phyloP scores from a whole-genome alignment of 495 filamentous ascomycete genomes.

The Penicillium bovifimosum region DNA sequence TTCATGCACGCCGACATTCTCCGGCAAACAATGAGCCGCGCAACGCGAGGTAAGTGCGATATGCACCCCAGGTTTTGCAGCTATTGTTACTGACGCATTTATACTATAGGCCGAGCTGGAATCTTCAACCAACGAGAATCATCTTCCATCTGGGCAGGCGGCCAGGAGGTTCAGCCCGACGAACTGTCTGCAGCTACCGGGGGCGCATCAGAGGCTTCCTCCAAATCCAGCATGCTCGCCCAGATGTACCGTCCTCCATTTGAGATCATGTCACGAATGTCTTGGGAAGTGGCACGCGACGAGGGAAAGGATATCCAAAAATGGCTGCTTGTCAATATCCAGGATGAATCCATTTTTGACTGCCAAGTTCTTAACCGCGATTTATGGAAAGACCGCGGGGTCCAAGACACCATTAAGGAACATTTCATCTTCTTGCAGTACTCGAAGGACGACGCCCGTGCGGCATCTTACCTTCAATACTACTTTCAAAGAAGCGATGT shows the following conservation, averaged over 20 bases:
- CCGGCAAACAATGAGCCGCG: slow-evolving; percentile 58
- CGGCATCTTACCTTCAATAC: slow-evolving; percentile 75
- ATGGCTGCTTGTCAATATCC: slow-evolving; percentile 93
- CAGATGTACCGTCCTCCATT: slow-evolving; percentile 90
- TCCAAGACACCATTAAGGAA: slow-evolving; percentile 75
- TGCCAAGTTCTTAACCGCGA: slow-evolving; percentile 92
- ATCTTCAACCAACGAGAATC: slow-evolving; percentile 82
- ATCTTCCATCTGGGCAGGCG: slow-evolving; percentile 70
- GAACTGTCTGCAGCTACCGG: slow-evolving; percentile 58
- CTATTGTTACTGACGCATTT: slow-evolving; percentile 6
- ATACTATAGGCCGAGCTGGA: slow-evolving; percentile 51
- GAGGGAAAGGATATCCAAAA: slow-evolving; percentile 80
- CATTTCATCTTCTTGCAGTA: slow-evolving; percentile 96
- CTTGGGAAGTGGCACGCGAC: slow-evolving; percentile 76
- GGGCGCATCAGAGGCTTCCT: slow-evolving; percentile 65
- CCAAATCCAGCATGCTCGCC: slow-evolving; percentile 68
- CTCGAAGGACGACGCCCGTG: slow-evolving; percentile 69
- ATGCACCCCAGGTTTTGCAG: slow-evolving; percentile 1
- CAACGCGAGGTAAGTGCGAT: slow-evolving; percentile 36
- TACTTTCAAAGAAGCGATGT: slow-evolving; percentile 73
- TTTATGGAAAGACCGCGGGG: slow-evolving; percentile 80
- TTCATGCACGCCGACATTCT: slow-evolving; percentile 59
- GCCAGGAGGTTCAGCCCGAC: slow-evolving; percentile 43
- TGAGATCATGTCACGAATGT: slow-evolving; percentile 68
- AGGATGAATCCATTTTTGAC: slow-evolving; percentile 85